Evolutionary conservation across 805 yeast species (phyloP).

Genomic region (Hanseniaspora lachancei): DNA sequence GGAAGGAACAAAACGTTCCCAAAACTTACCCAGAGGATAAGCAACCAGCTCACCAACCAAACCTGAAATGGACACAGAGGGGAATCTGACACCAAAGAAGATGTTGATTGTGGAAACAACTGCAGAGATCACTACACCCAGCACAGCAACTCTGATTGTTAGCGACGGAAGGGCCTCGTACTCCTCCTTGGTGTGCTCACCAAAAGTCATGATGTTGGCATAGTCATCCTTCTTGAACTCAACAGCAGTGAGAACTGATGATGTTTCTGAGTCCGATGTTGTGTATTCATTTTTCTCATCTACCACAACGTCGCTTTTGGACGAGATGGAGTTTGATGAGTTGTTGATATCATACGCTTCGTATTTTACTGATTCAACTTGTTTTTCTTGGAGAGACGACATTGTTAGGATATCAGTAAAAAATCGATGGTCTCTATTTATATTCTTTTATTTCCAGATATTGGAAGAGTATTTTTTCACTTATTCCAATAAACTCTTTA

Average conservation of each 20-base stretch:
- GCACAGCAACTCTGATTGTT: conserved; percentile 10
- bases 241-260: background rate
- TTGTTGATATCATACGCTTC: background rate
- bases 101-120: conserved; percentile 50
- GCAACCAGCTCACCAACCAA: conserved; percentile 48
- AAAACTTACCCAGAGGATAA: conserved; percentile 44
- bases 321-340: background rate
- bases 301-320: background rate
- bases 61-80: conserved; percentile 38
- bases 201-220: conserved; percentile 8
- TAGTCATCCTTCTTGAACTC: conserved; percentile 7
- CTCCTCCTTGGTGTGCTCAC: conserved; percentile 11
- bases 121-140: conserved; percentile 26
- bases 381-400: background rate
- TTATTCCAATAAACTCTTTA: too few species aligned
- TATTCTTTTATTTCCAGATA: background rate
- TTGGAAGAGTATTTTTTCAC: too few species aligned
- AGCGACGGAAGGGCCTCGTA: conserved; percentile 12
- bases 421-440: background rate
- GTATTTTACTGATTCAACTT: background rate
- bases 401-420: background rate
- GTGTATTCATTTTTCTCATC: background rate
- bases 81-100: conserved; percentile 45
- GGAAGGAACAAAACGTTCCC: conserved; percentile 32
- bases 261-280: background rate